Percentiles rank a stretch among this genome's conserved stretches.
Evolutionary conservation across 2,329 filamentous ascomycete species (phyloP).

Genomic region (Penicillium paneum): DNA sequence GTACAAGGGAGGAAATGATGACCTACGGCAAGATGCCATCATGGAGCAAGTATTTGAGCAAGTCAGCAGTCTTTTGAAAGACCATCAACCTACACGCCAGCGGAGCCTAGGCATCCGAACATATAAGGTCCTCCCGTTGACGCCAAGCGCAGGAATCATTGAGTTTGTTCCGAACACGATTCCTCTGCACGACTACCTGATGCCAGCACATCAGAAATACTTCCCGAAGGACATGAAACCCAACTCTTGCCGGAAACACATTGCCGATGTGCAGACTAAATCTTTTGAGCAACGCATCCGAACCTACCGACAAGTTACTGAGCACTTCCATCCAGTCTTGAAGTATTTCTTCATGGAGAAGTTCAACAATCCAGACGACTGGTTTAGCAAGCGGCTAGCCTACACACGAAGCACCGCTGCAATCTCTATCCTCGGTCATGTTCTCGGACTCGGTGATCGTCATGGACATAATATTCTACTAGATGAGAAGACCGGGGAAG

Average conservation of each 20-base stretch:
- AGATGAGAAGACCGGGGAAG: conserved; percentile 84
- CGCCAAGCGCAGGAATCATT: conserved; percentile 80
- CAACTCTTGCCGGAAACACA: conserved; percentile 72
- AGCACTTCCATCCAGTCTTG: conserved; percentile 88
- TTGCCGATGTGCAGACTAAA: conserved; percentile 68
- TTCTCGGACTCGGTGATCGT: conserved; percentile 87
- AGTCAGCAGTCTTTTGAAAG: conserved; percentile 83
- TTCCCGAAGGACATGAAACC: conserved; percentile 79
- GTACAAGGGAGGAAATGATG: conserved; percentile 93
- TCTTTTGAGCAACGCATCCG: conserved; percentile 68
- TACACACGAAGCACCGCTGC: conserved; percentile 93
- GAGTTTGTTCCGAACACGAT: conserved; percentile 95
- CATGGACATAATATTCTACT: conserved; percentile 97
- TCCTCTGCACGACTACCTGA: conserved; percentile 84
- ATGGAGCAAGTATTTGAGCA: conserved; percentile 99
- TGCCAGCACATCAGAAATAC: conserved; percentile 85
- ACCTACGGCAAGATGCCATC: conserved; percentile 92
- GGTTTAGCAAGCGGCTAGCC: conserved; percentile 84
- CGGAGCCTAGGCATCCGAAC: conserved; percentile 87
- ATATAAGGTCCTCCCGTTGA: conserved; percentile 93
- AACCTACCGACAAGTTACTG: conserved; percentile 72
- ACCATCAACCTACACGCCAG: conserved; percentile 81
- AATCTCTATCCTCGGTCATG: conserved; percentile 90
- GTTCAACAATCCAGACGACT: conserved; percentile 90
- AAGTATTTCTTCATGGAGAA: conserved; percentile 96